Conservation (phyloP, 192 early-diverging fungal genomes). For the Podila horticola region DNA sequence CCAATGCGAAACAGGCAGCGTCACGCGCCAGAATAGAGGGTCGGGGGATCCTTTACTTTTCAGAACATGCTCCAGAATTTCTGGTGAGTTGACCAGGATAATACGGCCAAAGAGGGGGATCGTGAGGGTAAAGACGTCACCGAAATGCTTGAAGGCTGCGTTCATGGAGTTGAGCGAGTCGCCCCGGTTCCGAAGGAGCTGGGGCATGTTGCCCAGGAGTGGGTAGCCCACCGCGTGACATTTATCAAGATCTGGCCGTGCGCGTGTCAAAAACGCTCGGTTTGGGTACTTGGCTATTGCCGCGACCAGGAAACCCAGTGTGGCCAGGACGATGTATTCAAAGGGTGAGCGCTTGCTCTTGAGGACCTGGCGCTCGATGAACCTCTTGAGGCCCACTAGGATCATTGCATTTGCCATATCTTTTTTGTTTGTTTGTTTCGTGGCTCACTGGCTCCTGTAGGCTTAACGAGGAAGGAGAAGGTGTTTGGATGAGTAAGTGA, state of each 20-base stretch:
- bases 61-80: slow-evolving; percentile 13
- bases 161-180: slow-evolving; percentile 4
- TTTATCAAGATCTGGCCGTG: slow-evolving; percentile 21
- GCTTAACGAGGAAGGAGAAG: background rate
- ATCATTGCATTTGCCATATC: background rate
- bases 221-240: slow-evolving; percentile 11
- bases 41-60: slow-evolving; percentile 1
- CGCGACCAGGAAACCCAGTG: slow-evolving; percentile 14
- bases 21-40: background rate
- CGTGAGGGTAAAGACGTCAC: slow-evolving; percentile 12
- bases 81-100: slow-evolving; percentile 18
- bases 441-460: background rate
- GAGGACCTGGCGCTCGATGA: slow-evolving; percentile 6
- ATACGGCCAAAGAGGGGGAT: slow-evolving; percentile 16
- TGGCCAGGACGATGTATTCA: slow-evolving; percentile 15
- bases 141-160: slow-evolving; percentile 5
- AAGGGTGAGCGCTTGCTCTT: background rate
- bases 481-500: background rate
- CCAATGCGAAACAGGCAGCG: background rate
- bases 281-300: slow-evolving; percentile 29
- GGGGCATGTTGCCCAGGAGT: slow-evolving; percentile 19
- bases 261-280: slow-evolving; percentile 19
- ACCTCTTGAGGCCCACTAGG: slow-evolving; percentile 7
- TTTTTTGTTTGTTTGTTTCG: background rate
- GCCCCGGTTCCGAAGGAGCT: slow-evolving; percentile 1